A percentile compares a stretch with the other conserved stretches of the same genome.
These are phyloP conservation scores for Cicer bijugum DNA, from an alignment of 306 rosid species.

Conservation along the genomic window DNA sequence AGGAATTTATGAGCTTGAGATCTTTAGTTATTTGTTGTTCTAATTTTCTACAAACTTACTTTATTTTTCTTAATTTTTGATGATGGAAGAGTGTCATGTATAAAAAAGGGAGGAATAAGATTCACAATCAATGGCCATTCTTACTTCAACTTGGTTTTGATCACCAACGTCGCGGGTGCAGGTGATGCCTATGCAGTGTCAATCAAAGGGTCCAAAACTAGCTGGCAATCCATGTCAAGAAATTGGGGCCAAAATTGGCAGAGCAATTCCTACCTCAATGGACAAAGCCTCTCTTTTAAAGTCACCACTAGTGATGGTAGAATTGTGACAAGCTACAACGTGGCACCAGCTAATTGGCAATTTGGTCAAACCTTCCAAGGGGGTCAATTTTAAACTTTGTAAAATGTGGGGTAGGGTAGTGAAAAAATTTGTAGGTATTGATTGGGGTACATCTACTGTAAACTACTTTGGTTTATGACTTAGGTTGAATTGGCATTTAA, in stretches of 20 bases:
- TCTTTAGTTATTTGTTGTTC: not conserved
- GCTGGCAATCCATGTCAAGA: slow-evolving; percentile 50
- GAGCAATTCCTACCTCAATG: slow-evolving; percentile 49
- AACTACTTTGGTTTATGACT: too few relatives aligned
- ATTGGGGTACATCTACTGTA: too few relatives aligned
- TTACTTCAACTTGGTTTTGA: slow-evolving; percentile 51
- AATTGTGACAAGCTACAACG: slow-evolving; percentile 40
- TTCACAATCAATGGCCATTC: slow-evolving; percentile 53
- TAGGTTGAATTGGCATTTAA: too few relatives aligned
- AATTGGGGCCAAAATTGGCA: slow-evolving; percentile 59
- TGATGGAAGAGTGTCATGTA: slow-evolving; percentile 47
- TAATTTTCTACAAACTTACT: not conserved
- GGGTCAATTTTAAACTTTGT: slow-evolving; percentile 29
- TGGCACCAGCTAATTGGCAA: slow-evolving; percentile 51
- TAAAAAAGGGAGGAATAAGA: slow-evolving; percentile 53
- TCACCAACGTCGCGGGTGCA: slow-evolving; percentile 53
- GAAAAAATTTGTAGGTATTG: not conserved
- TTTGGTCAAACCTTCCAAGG: slow-evolving; percentile 52
- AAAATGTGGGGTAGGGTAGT: not conserved
- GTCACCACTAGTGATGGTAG: slow-evolving; percentile 48
- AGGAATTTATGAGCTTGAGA: not conserved
- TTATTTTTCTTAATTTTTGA: slow-evolving; percentile 6
- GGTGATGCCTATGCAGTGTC: slow-evolving; percentile 66
- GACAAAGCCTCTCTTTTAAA: slow-evolving; percentile 52
- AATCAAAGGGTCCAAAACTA: slow-evolving; percentile 48